Conservation (phyloP, 805 yeast genomes). For the Pichia exigua region DNA sequence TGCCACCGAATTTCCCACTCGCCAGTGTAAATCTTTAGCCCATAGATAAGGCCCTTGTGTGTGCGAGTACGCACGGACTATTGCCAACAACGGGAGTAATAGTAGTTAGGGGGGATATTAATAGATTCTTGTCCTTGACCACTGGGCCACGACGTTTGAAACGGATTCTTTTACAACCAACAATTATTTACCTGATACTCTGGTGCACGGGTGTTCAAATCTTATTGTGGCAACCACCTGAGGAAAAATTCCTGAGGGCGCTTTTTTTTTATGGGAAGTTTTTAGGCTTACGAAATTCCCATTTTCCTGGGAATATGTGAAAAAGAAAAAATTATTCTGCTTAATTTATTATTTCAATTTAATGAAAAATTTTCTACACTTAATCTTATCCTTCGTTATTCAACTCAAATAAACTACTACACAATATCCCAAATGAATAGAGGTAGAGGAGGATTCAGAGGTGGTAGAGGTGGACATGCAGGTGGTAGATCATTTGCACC, state of each 20-base stretch:
- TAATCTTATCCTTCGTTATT: not conserved
- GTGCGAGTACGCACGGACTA: constrained; percentile 31
- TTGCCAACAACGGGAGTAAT: constrained; percentile 13
- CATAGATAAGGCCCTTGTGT: constrained; percentile 19
- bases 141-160: constrained; percentile 10
- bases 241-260: no score
- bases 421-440: constrained; percentile 43
- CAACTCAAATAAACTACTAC: not conserved
- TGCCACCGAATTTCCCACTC: constrained; percentile 38
- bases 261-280: not conserved
- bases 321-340: not conserved
- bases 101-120: not conserved
- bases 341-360: not conserved
- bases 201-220: not conserved
- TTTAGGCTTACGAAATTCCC: no score
- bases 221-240: not conserved
- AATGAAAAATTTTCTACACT: not conserved
- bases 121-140: constrained; percentile 4
- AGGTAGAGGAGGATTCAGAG: constrained; percentile 57
- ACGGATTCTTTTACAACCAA: not conserved
- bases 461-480: constrained; percentile 70
- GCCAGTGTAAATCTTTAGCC: constrained; percentile 11
- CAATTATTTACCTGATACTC: not conserved
- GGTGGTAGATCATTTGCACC: constrained; percentile 57
- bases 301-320: not conserved